Evolutionary conservation across 2,329 filamentous ascomycete genomes (phyloP), one percentile per base, ranked within the genome.

Genomic region (Hirsutella rhossiliensis): DNA sequence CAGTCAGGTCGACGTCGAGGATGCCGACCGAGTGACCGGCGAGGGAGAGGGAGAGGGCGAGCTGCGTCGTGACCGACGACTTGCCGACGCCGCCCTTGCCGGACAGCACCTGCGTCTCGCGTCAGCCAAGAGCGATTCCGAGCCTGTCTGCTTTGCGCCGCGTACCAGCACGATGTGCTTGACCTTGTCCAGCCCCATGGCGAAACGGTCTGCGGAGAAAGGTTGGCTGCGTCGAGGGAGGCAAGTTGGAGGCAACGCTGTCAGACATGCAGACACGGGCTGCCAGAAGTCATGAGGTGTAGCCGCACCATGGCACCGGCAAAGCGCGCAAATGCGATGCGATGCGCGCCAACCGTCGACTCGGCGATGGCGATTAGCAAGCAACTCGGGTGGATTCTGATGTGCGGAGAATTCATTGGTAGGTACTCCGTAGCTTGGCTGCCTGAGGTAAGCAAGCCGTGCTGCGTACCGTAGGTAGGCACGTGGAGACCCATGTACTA

Each of bases 21-120:
- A 98, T 88, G 43, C 92, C 92, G 38, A 97, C 90, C 0, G 86
- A 88, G 61, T 90, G 78, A 46, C 90, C 90, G 50, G 86, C 78
- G 1, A 92, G 75, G 2, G 87, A 82, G 29, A 98, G 79, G 1
- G 89, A 88, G 32, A 98, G 77, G 9, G 92, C 92, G 15, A 98
- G 80, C 62, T 98, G 92, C 1, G 90, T 94, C 1, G 92, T 97
- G n/a, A 96, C 82, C 43, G 88, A 95, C 38, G 90, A 97, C 71
- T 98, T 98, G 46, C 92, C 92, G 18, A 98, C 92, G 54, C 92
- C 92, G 58, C 92, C 92, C 75, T 98, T 98, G 55, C 92, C 92
- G 12, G 92, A 97, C 40, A 98, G 82, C 49, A 90, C 75, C 75
- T 79, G 34, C 23, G 37, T 13, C 20, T 30, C 12, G 11, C 11